Evolutionary conservation across 306 rosid species (phyloP), one percentile per base, ranked within the genome.

Genomic region (Casuarina cunninghamiana): DNA sequence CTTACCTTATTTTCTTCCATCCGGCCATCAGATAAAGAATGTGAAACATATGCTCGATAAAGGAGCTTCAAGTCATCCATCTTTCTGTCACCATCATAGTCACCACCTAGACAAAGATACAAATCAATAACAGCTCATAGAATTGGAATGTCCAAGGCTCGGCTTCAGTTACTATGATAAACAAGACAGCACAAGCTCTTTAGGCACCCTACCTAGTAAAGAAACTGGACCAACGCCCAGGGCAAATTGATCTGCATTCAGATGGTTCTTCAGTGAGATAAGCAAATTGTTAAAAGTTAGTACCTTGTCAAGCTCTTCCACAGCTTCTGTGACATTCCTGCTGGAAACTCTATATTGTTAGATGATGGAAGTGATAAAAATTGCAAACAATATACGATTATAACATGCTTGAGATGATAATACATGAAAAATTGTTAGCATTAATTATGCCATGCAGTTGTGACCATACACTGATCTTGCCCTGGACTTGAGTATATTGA

Each of bases 51-150:
- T 8, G 87, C 86, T 79, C 84, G 78, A 86, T 78, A 95, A 48
- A 95, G 99, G 73, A 87, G 91, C 83, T 95, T 95, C 90, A 93
- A 89, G 72, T 95, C 99, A 49, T 91, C 99, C 5, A 90, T 90
- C 73, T 83, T 90, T 82, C 89, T 86, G 78, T 93, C 97, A 75
- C 72, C 90, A 42, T 74, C 92, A 77, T 86, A 93, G 12, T 88
- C 91, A 68, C 99, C 97, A 74, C 96, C 99, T 96, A 84, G 71
- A 73, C 86, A 88, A 75, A 63, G 44, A 80, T 46, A 53, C 66
- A 81, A 63, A 80, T 77, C 71, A 48, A 81, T 44, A 37, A 79
- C 43, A 82, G 75, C 81, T 44, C 75, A 73, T 53, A 67, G 62
- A 73, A 37, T 61, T 37, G 63, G 58, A 45, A 63, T 41, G 67